Conservation (phyloP, 139 green algal species). For the Auxenochlorella pyrenoidosa region DNA sequence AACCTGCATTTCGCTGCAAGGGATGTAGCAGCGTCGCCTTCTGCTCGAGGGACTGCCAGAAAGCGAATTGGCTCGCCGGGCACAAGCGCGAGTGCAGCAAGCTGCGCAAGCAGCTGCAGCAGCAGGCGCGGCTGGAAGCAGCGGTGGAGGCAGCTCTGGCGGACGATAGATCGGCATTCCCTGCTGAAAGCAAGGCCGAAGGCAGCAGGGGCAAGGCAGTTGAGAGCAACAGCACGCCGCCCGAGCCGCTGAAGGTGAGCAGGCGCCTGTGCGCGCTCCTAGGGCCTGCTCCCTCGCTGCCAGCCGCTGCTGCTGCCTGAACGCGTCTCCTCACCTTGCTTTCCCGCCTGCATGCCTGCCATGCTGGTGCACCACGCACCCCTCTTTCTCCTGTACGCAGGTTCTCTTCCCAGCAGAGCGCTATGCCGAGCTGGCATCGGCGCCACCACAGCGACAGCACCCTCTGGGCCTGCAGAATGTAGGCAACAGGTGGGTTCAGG, state of each 20-base stretch:
- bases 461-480: constrained; percentile 24
- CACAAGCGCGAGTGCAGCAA: constrained; percentile 53
- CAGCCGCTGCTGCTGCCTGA: not conserved
- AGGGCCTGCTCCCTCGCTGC: not conserved
- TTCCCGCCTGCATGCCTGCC: no score
- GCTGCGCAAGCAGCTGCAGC: constrained; percentile 22
- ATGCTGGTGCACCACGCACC: no score
- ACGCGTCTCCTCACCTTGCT: not conserved
- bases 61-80: constrained; percentile 39
- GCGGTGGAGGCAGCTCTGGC: not conserved
- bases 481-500: constrained; percentile 13
- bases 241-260: constrained; percentile 8
- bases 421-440: constrained; percentile 6
- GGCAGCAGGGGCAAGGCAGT: not conserved
- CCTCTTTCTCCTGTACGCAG: not conserved
- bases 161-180: not conserved
- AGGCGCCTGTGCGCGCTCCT: not conserved
- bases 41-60: constrained; percentile 41
- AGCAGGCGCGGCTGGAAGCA: not conserved
- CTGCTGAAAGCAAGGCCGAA: not conserved
- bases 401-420: constrained; percentile 18
- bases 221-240: constrained; percentile 29
- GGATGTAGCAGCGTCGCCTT: not conserved
- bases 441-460: constrained; percentile 3
- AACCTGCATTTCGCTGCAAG: not conserved